Base-by-base conservation (phyloP, 2,329 filamentous ascomycete genomes). In the Pyrenophora tritici-repentis region DNA sequence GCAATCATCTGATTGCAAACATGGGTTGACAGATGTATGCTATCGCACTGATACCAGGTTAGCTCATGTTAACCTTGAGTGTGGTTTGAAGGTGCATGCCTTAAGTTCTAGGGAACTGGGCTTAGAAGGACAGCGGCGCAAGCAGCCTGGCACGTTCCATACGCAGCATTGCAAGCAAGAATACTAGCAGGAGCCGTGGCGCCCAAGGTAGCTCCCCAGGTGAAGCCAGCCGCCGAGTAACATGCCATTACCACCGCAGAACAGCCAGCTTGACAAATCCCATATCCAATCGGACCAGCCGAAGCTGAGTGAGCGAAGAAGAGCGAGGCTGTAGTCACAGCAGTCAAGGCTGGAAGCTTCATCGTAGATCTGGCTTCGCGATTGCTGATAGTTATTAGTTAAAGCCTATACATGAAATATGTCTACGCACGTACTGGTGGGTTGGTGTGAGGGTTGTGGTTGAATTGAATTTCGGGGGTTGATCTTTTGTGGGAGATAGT, bases 191-290 rank as follows among this genome's bases (percentile, higher is more conserved):
- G 75, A 2, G 78, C 76, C 1, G 68, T 62, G 0, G 68, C 66
- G 3, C 69, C 75, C 0, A 69, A 3, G 0, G 71, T 76, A 0
- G 73, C 73, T 1, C 77, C 77, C 67, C 70, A 81, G 1, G 73
- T 74, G 37, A 62, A 68, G 0, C 79, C 78, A 1, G 73, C 78
- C 5, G 74, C 78, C 1, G 62, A 24, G 42, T 81, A 81, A 53
- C 78, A 82, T 0, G 78, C 76, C 58, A 73, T 75, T 0, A 78
- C 78, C 0, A 81, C 61, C 0, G 53, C 54, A 0, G 78, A 62
- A 29, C 79, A 82, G 4, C 79, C 79, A 0, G 74, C 73, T 61
- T 82, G 79, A 38, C 79, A 82, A 3, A 76, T 41, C 0, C 74
- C 78, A 52, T 82, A 82, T 7, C 61, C 70, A 2, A 60, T 22